Percentiles rank a stretch among this genome's conserved stretches.
phyloP scores from a whole-genome alignment of 2,329 filamentous ascomycete genomes.

The Diaporthe batatas region DNA sequence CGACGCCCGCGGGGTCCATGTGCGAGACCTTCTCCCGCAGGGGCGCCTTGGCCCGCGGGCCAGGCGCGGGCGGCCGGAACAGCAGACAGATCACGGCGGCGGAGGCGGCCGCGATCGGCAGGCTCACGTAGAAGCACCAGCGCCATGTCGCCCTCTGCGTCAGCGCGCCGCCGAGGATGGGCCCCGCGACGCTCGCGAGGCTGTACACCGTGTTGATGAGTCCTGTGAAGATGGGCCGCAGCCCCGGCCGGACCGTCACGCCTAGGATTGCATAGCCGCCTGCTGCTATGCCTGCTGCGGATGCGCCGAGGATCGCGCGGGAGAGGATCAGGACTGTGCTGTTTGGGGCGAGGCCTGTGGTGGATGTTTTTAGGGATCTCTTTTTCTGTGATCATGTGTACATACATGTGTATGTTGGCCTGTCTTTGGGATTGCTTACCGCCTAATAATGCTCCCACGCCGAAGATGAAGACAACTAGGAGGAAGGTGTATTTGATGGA shows the following conservation, averaged over 20 bases:
- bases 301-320: constrained; percentile 55
- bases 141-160: constrained; percentile 53
- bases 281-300: constrained; percentile 54
- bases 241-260: constrained; percentile 38
- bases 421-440: constrained; percentile 39
- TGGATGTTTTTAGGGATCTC: too few species aligned
- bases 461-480: constrained; percentile 54
- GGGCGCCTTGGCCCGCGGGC: neutral
- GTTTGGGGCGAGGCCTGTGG: constrained; percentile 48
- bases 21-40: constrained; percentile 13
- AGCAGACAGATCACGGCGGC: constrained; percentile 51
- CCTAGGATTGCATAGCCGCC: constrained; percentile 45
- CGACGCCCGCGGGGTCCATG: constrained; percentile 13
- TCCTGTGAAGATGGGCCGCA: constrained; percentile 45
- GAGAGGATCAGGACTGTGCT: constrained; percentile 49
- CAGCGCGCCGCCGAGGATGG: constrained; percentile 55
- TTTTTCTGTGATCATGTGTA: too few species aligned
- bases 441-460: constrained; percentile 58
- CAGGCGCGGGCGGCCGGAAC: constrained; percentile 20
- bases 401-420: too few species aligned
- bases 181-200: constrained; percentile 52
- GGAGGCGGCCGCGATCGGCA: constrained; percentile 48
- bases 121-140: constrained; percentile 55
- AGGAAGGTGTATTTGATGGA: constrained; percentile 45
- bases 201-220: constrained; percentile 53